Evolutionary conservation across 1,284 basidiomycete genomes (phyloP).

Genomic region (Ustilago loliicola): DNA sequence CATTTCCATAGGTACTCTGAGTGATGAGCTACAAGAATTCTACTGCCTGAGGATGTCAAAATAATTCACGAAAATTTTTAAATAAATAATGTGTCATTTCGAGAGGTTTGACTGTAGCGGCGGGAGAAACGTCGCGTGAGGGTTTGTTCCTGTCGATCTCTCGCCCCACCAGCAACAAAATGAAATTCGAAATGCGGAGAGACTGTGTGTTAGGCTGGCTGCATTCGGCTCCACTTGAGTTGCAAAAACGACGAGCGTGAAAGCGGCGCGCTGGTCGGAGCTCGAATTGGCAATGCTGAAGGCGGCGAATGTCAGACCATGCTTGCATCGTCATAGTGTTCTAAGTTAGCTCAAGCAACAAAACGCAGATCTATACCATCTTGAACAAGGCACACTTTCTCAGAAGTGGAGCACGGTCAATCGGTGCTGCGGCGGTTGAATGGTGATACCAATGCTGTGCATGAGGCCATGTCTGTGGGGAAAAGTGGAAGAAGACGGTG

Average conservation of each 20-base stretch:
- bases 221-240: constrained; percentile 5
- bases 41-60: too few species aligned
- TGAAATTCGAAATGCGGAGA: constrained; percentile 26
- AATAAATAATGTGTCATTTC: too few species aligned
- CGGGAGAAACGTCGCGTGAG: background rate
- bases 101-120: too few species aligned
- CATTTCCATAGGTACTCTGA: too few species aligned
- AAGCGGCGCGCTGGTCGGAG: background rate
- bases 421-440: background rate
- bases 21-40: too few species aligned
- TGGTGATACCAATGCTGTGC: background rate
- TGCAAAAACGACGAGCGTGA: constrained; percentile 4
- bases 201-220: background rate
- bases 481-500: background rate
- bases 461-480: background rate
- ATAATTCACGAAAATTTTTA: too few species aligned
- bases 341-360: background rate
- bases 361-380: background rate
- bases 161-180: background rate
- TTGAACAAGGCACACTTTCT: background rate
- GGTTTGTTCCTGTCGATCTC: constrained; percentile 16
- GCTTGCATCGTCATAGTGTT: background rate
- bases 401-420: too few species aligned
- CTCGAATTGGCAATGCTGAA: background rate
- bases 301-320: constrained; percentile 4